Evolutionary conservation across 495 filamentous ascomycete genomes (phyloP).

Genomic region (Podospora fimiseda): DNA sequence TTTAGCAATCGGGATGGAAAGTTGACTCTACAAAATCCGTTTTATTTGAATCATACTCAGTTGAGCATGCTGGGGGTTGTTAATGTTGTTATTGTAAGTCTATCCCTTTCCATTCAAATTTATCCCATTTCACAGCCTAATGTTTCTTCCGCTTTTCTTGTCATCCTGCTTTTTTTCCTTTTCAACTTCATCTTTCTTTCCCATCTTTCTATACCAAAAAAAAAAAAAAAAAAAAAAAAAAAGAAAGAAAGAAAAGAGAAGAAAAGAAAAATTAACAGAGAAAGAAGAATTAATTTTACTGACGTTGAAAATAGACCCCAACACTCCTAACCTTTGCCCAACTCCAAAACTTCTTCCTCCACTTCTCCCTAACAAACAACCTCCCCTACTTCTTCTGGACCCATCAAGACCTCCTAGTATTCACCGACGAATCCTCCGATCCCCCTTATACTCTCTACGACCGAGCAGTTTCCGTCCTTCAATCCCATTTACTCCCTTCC

Average conservation of each 20-base stretch:
- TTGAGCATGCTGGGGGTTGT: conserved; percentile 49
- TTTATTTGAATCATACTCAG: conserved; percentile 53
- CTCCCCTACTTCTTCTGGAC: conserved; percentile 57
- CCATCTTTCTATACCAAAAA: too few relatives aligned
- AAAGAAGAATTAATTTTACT: too few relatives aligned
- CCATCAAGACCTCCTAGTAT: conserved; percentile 52
- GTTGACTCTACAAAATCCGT: conserved; percentile 54
- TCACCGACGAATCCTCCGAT: conserved; percentile 33
- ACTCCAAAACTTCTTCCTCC: conserved; percentile 55
- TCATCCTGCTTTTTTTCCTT: neutral
- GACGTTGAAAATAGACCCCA: too few relatives aligned
- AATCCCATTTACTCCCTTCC: conserved; percentile 18
- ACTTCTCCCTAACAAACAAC: conserved; percentile 35
- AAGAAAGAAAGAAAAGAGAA: too few relatives aligned
- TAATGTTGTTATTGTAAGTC: conserved; percentile 36
- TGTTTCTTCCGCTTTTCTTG: too few relatives aligned
- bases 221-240: too few relatives aligned
- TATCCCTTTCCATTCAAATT: neutral
- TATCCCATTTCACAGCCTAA: neutral
- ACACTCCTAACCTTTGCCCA: conserved; percentile 57
- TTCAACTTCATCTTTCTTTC: neutral
- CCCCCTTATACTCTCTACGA: conserved; percentile 42
- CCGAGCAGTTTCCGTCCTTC: conserved; percentile 38
- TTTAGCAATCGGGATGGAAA: conserved; percentile 40
- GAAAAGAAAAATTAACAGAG: conserved; percentile 20